Percentiles rank a stretch among this genome's conserved stretches.
phyloP scores from a whole-genome alignment of 225 moss, liverwort and hornwort genomes.

The Sphagnum tenellum region DNA sequence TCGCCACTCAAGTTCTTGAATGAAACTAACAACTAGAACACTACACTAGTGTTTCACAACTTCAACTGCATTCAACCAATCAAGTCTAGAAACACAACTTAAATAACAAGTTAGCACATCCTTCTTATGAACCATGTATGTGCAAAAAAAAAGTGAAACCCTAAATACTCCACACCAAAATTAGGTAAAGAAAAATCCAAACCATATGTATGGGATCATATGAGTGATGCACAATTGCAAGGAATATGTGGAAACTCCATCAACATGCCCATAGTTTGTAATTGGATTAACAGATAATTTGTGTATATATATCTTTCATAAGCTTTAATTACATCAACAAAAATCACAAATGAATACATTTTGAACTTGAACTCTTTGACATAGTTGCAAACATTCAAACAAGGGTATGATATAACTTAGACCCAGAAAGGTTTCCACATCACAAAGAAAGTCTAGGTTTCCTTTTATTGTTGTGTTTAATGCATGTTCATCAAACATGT shows the following conservation, averaged over 20 bases:
- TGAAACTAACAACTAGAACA: not conserved
- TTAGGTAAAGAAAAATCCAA: not conserved
- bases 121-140: not conserved
- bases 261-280: not conserved
- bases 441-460: not conserved
- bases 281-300: not conserved
- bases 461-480: not conserved
- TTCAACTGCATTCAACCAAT: not conserved
- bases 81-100: not conserved
- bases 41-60: not conserved
- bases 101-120: not conserved
- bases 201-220: not conserved
- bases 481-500: conserved; percentile 1
- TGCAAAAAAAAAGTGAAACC: not conserved
- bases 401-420: not conserved
- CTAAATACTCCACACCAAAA: not conserved
- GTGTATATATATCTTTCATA: not conserved
- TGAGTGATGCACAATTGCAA: not conserved
- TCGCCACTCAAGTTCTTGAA: not conserved
- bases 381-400: not conserved
- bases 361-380: not conserved
- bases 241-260: not conserved
- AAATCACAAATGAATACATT: conserved; percentile 1
- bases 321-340: not conserved
- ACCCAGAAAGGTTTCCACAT: not conserved